These are phyloP conservation scores for Colletotrichum limetticola DNA, from an alignment of 2,329 filamentous ascomycete genomes.

Conservation along the genomic window DNA sequence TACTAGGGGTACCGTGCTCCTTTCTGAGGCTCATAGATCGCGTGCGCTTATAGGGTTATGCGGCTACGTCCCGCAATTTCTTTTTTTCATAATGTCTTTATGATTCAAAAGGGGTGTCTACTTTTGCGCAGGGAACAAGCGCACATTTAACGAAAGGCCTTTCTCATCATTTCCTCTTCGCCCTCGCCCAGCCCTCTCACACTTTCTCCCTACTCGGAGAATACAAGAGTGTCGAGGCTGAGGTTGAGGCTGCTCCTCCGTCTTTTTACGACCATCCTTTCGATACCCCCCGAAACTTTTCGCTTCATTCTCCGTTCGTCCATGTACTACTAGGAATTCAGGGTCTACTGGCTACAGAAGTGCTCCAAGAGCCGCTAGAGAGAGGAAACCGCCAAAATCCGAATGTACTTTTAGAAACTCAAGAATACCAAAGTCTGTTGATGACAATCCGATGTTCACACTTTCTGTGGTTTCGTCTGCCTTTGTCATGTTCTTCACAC, in stretches of 20 bases:
- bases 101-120: slow-evolving; percentile 16
- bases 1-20: slow-evolving; percentile 38
- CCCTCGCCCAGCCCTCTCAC: neutral
- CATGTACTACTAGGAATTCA: slow-evolving; percentile 26
- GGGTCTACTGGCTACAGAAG: slow-evolving; percentile 4
- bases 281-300: slow-evolving; percentile 31
- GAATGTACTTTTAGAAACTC: neutral
- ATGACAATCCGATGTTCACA: neutral
- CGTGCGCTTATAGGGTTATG: neutral
- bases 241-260: slow-evolving; percentile 1
- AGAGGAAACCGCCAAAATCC: neutral
- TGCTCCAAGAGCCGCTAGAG: neutral
- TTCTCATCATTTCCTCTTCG: neutral
- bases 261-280: slow-evolving; percentile 26
- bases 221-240: neutral
- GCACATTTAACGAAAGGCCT: neutral
- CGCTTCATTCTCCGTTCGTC: slow-evolving; percentile 18
- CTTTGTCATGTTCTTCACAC: neutral
- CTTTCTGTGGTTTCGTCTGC: too few species aligned
- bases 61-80: slow-evolving; percentile 8
- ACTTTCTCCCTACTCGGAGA: slow-evolving; percentile 6
- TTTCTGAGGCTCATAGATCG: neutral
- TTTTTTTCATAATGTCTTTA: slow-evolving; percentile 34
- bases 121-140: slow-evolving; percentile 9
- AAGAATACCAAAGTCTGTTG: neutral